A percentile compares a stretch with the other conserved stretches of the same genome.
Evolutionary conservation across 2,329 filamentous ascomycete species (phyloP).

Genomic region (Penicillium digitatum): DNA sequence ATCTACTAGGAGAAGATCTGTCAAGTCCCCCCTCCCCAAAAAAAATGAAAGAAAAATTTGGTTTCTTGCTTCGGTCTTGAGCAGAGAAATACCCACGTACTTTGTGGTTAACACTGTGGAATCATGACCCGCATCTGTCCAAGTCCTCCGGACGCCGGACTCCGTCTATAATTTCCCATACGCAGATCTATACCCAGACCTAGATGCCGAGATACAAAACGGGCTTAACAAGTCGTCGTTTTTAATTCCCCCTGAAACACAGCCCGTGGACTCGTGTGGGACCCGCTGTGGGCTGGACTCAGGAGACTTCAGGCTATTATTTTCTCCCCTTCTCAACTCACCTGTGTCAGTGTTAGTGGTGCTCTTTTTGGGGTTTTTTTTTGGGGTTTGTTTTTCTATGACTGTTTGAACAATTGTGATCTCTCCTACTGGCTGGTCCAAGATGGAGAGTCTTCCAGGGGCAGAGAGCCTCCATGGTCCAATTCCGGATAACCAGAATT

Average conservation of each 20-base stretch:
- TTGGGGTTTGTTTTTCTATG: not conserved
- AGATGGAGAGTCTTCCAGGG: slow-evolving; percentile 35
- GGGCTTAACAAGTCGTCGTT: slow-evolving; percentile 3
- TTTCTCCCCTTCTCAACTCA: slow-evolving; percentile 1
- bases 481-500: slow-evolving; percentile 30
- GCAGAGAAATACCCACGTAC: too few relatives aligned
- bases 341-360: not conserved
- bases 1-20: too few relatives aligned
- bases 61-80: too few relatives aligned
- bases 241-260: slow-evolving; percentile 10
- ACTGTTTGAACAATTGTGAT: slow-evolving; percentile 1
- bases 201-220: slow-evolving; percentile 1
- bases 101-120: too few relatives aligned
- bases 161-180: not conserved
- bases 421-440: slow-evolving; percentile 27
- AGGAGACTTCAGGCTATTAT: slow-evolving; percentile 9
- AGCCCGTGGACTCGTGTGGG: slow-evolving; percentile 3
- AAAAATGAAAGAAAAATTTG: too few relatives aligned
- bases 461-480: slow-evolving; percentile 28
- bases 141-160: too few relatives aligned
- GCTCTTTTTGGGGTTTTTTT: not conserved
- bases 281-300: slow-evolving; percentile 13
- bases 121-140: too few relatives aligned
- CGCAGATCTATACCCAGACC: not conserved
- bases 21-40: too few relatives aligned